Evolutionary conservation across 768 basidiomycete species (phyloP).

Genomic region (Tremella fuciformis): DNA sequence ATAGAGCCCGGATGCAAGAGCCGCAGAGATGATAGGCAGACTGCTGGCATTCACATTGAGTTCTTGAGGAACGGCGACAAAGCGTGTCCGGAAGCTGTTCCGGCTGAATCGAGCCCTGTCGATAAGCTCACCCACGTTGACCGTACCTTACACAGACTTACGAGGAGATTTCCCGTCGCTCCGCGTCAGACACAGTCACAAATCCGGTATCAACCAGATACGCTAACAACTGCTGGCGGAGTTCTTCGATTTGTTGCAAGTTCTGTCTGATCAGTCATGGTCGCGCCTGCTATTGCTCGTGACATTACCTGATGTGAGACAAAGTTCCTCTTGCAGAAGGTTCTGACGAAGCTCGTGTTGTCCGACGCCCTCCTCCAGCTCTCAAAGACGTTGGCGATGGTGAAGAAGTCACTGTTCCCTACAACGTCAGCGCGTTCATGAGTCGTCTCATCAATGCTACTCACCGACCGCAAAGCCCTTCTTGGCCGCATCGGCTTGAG

Average conservation of each 20-base stretch:
- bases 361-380: conserved; percentile 77
- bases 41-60: conserved; percentile 66
- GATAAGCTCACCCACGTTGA: not conserved
- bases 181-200: conserved; percentile 64
- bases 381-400: conserved; percentile 82
- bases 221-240: conserved; percentile 84
- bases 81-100: conserved; percentile 61
- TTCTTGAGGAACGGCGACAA: conserved; percentile 69
- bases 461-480: conserved; percentile 70
- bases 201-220: conserved; percentile 87
- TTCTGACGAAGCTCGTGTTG: conserved; percentile 62
- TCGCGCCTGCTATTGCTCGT: conserved; percentile 1
- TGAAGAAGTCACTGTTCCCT: conserved; percentile 95
- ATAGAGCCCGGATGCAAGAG: conserved; percentile 79
- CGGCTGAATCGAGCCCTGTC: conserved; percentile 71
- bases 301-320: conserved; percentile 72
- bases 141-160: conserved; percentile 25
- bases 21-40: conserved; percentile 68
- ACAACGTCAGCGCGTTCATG: conserved; percentile 8
- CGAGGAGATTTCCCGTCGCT: conserved; percentile 72
- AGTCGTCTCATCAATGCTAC: conserved; percentile 31
- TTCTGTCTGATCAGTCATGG: conserved; percentile 59
- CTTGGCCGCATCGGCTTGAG: conserved; percentile 82
- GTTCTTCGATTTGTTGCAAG: conserved; percentile 91
- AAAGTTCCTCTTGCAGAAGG: conserved; percentile 76